A percentile compares a stretch with the other conserved stretches of the same genome.
Evolutionary conservation across 176 grass and related monocot species (phyloP).

Genomic region (Stipa capillata): DNA sequence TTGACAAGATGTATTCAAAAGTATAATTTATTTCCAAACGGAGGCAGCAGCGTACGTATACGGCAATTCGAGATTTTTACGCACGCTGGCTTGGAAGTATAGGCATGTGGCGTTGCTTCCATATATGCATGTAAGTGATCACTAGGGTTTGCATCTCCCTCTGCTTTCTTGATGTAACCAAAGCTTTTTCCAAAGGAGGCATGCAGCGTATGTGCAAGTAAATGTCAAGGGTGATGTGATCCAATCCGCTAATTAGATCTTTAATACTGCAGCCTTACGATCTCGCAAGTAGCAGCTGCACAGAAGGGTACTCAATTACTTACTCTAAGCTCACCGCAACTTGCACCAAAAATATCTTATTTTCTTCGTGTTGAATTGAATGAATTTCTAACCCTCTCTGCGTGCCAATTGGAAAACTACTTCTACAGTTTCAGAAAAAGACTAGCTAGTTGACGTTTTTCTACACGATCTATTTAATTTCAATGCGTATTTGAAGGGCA

Average conservation of each 20-base stretch:
- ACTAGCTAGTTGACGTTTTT: neutral
- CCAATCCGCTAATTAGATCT: neutral
- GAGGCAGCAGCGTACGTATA: neutral
- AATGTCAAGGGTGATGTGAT: neutral
- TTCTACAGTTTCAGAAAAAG: neutral
- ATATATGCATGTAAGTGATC: neutral
- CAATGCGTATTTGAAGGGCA: neutral
- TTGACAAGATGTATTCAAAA: neutral
- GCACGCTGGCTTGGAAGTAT: neutral
- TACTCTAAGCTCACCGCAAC: neutral
- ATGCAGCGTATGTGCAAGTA: neutral
- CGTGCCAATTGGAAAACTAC: neutral
- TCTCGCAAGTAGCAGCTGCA: neutral
- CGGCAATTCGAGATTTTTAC: neutral
- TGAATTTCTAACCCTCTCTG: neutral
- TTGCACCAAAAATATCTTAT: neutral
- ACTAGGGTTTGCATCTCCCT: neutral
- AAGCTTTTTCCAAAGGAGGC: neutral
- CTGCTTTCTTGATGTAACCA: neutral
- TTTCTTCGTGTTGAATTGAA: neutral
- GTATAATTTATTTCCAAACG: neutral
- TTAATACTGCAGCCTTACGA: neutral
- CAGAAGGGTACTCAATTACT: neutral
- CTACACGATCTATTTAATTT: constrained; percentile 1
- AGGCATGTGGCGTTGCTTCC: neutral